Evolutionary conservation across 179 eudicot genomes (phyloP).

Genomic region (Patellifolia procumbens): DNA sequence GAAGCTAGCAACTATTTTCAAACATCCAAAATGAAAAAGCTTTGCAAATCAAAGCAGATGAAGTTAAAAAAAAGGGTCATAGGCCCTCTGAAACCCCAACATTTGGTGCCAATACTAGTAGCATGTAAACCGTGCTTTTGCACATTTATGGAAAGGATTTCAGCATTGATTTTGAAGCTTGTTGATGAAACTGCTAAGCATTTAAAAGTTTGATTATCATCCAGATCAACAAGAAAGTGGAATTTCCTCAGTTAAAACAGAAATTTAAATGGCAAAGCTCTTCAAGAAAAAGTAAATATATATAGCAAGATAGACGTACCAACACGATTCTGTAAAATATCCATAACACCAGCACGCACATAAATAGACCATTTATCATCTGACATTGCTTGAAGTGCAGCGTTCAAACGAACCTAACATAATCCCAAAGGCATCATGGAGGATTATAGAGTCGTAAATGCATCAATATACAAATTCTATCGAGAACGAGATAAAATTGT

Average conservation of each 20-base stretch:
- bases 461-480: slow-evolving; percentile 1
- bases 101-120: neutral
- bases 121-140: neutral
- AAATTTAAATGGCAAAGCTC: neutral
- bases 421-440: slow-evolving; percentile 13
- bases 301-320: slow-evolving; percentile 45
- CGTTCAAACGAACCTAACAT: slow-evolving; percentile 59
- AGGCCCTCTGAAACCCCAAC: neutral
- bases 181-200: neutral
- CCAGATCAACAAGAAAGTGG: slow-evolving; percentile 4
- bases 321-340: slow-evolving; percentile 80
- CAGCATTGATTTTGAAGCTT: neutral
- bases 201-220: neutral
- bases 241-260: neutral
- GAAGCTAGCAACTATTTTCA: too few species aligned
- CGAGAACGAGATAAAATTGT: neutral
- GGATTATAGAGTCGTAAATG: slow-evolving; percentile 1
- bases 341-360: slow-evolving; percentile 73
- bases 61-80: neutral
- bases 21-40: neutral
- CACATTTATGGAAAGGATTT: neutral
- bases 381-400: slow-evolving; percentile 42
- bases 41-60: neutral
- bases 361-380: slow-evolving; percentile 57
- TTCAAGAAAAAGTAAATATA: neutral